These are phyloP conservation scores for Penicillium janthinellum DNA, from an alignment of 2,329 filamentous ascomycete genomes.

Conservation along the genomic window DNA sequence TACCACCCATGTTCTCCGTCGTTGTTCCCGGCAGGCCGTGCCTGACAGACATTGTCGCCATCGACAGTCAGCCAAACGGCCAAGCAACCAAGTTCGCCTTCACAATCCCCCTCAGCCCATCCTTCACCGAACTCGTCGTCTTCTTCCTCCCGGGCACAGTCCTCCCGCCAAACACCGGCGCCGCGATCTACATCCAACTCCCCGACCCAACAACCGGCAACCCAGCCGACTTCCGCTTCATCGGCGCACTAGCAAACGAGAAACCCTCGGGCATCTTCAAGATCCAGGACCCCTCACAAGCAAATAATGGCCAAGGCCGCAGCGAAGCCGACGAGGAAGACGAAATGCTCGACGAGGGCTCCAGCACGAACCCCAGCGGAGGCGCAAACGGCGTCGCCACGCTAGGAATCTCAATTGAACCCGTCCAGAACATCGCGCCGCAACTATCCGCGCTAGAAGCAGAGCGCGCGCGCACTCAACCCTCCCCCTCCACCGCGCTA, in stretches of 20 bases:
- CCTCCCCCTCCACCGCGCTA: conserved; percentile 30
- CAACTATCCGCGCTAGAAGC: conserved; percentile 63
- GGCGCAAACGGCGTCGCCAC: conserved; percentile 59
- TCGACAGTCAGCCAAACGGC: conserved; percentile 56
- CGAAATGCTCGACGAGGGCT: conserved; percentile 52
- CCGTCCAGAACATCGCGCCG: conserved; percentile 68
- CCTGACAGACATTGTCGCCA: conserved; percentile 55
- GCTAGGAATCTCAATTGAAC: conserved; percentile 81
- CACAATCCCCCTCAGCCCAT: conserved; percentile 63
- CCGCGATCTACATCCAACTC: conserved; percentile 86
- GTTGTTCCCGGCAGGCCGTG: conserved; percentile 63
- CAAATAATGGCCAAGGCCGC: conserved; percentile 17
- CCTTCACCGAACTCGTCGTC: conserved; percentile 76
- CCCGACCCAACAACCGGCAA: conserved; percentile 46
- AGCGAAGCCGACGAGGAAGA: conserved; percentile 42
- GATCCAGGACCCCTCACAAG: conserved; percentile 48
- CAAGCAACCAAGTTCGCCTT: conserved; percentile 66
- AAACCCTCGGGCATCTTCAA: conserved; percentile 94
- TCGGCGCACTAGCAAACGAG: conserved; percentile 84
- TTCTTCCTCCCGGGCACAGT: conserved; percentile 79
- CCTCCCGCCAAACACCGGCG: conserved; percentile 75
- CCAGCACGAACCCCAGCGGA: conserved; percentile 26
- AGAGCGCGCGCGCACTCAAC: conserved; percentile 24
- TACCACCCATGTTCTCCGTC: conserved; percentile 58
- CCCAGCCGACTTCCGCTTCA: conserved; percentile 70